Evolutionary conservation across 2,329 filamentous ascomycete genomes (phyloP), one percentile per base, ranked within the genome.

Genomic region (Thelonectria olida): DNA sequence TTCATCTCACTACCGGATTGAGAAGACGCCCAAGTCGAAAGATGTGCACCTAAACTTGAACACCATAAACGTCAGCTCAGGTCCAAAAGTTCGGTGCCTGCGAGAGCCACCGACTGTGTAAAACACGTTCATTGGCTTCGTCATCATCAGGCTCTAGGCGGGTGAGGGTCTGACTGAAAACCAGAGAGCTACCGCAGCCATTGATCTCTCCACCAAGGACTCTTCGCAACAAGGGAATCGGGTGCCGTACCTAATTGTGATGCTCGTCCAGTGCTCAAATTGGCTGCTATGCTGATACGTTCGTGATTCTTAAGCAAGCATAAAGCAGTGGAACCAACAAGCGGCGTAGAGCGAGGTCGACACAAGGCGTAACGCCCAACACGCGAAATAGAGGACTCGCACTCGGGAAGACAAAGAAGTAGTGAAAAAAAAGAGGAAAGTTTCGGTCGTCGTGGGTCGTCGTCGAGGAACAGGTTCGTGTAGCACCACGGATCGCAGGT

Each of bases 401-500:
- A 62, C 58, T 65, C 44, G 66, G 50, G 27, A 38, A 27, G 50
- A 53, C 41, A 49, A 50, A 23, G 9, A 10, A 19, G 42, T 41
- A 54, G 38, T n/a, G n/a, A n/a, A n/a, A n/a, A n/a, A n/a, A 42
- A 22, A 15, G 52, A 38, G 28, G 47, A 51, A 31, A 19, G 38
- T 27, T 27, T 45, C 27, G 27, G 36, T 56, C 34, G 31, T 62
- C 45, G 58, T 55, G 48, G 45, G 25, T 60, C 17, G 63, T 60
- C 20, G 62, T 67, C 39, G 58, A 50, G 60, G 55, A 51, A 58
- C 12, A 48, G 44, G 42, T 56, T 67, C 41, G 63, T 51, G 49
- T 67, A 47, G 56, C 61, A 67, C 67, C 31, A 41, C 55, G 64
- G 54, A 50, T 41, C 44, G 58, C 66, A 64, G 66, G 65, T 65